These are phyloP conservation scores for Magnusiomyces ingens DNA, from an alignment of 1,139 yeast genomes.

Conservation along the genomic window DNA sequence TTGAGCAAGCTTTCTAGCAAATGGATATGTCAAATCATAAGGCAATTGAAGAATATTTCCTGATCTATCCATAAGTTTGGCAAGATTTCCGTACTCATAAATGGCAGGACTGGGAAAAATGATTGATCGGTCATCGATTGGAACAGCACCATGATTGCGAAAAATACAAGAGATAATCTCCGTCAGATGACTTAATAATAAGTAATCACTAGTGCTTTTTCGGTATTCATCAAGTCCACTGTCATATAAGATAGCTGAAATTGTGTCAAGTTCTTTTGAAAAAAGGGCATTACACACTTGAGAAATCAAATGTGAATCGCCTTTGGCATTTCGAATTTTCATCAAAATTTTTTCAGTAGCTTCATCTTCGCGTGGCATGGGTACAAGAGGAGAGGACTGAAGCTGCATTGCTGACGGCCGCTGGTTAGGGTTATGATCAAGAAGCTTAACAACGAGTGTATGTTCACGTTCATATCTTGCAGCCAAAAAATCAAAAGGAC, in stretches of 20 bases:
- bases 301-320: slow-evolving; percentile 90
- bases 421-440: slow-evolving; percentile 69
- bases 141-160: slow-evolving; percentile 79
- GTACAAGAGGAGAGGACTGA: slow-evolving; percentile 72
- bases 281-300: slow-evolving; percentile 84
- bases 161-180: slow-evolving; percentile 56
- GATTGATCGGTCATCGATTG: slow-evolving; percentile 49
- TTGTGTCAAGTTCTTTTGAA: slow-evolving; percentile 73
- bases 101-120: slow-evolving; percentile 78
- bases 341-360: slow-evolving; percentile 81
- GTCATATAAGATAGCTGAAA: slow-evolving; percentile 77
- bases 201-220: slow-evolving; percentile 22
- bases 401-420: slow-evolving; percentile 77
- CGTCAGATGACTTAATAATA: slow-evolving; percentile 38
- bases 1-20: slow-evolving; percentile 65
- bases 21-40: slow-evolving; percentile 80
- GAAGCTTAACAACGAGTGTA: slow-evolving; percentile 53
- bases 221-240: slow-evolving; percentile 9
- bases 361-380: slow-evolving; percentile 86
- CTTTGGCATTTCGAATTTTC: slow-evolving; percentile 62
- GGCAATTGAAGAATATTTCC: slow-evolving; percentile 87
- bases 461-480: slow-evolving; percentile 50
- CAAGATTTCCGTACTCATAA: slow-evolving; percentile 57
- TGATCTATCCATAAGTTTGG: slow-evolving; percentile 73
- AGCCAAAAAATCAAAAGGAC: slow-evolving; percentile 58